Percentiles rank a stretch among this genome's conserved stretches.
These are phyloP conservation scores for Syzygium oleosum DNA, from an alignment of 345 rosid species.

Conservation along the genomic window DNA sequence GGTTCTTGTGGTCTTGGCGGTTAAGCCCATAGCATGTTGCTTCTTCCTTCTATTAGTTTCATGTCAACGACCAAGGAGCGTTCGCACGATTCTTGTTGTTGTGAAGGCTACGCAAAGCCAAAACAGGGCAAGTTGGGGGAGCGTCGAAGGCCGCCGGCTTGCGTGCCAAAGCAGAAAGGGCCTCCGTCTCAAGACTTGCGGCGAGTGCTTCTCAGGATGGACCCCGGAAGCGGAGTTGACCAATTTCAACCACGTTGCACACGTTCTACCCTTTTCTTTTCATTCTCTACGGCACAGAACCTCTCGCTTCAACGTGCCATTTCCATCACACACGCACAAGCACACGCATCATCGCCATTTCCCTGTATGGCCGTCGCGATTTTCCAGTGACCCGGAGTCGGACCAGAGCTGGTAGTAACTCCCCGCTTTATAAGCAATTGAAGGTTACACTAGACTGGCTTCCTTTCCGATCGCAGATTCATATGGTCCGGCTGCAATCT, in stretches of 20 bases:
- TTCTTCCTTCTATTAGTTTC: background rate
- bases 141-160: background rate
- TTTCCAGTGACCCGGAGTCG: too few relatives aligned
- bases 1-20: background rate
- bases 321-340: background rate
- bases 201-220: background rate
- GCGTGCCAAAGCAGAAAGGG: background rate
- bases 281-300: background rate
- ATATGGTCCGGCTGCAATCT: background rate
- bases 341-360: background rate
- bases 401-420: too few relatives aligned
- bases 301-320: background rate
- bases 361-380: too few relatives aligned
- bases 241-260: background rate
- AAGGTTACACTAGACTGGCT: background rate
- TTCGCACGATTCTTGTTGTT: background rate
- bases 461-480: background rate
- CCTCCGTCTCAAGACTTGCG: background rate
- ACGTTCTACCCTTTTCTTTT: background rate
- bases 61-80: background rate
- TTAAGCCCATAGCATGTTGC: background rate
- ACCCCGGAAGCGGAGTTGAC: background rate
- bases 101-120: background rate
- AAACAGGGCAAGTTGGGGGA: background rate
- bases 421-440: fast-evolving